Evolutionary conservation across 192 early-diverging fungal genomes (phyloP).

Genomic region (Podochytrium sp.): DNA sequence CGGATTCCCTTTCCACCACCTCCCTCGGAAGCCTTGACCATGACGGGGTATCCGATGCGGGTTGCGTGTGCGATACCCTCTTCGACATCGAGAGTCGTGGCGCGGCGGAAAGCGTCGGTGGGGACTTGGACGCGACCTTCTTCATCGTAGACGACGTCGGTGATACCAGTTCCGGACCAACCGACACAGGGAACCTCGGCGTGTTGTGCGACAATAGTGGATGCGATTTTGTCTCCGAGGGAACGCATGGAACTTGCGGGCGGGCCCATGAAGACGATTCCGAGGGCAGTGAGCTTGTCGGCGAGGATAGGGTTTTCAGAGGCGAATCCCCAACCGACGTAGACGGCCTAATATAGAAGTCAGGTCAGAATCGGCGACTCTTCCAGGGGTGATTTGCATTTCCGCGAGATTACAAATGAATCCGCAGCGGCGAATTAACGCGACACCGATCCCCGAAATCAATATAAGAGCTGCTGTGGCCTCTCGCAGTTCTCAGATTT

Average conservation of each 20-base stretch:
- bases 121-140: constrained; percentile 81
- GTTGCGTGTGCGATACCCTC: constrained; percentile 85
- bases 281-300: constrained; percentile 80
- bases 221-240: constrained; percentile 99
- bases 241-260: constrained; percentile 96
- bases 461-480: too few species aligned
- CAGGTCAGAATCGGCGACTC: too few species aligned
- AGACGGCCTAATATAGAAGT: constrained; percentile 69
- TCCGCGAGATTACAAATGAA: background rate
- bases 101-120: constrained; percentile 76
- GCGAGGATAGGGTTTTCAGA: constrained; percentile 97
- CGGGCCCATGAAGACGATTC: constrained; percentile 93
- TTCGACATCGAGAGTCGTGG: constrained; percentile 83
- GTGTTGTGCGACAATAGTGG: constrained; percentile 97
- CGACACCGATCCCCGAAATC: too few species aligned
- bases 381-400: background rate
- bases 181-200: constrained; percentile 95
- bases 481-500: too few species aligned
- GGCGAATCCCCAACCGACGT: constrained; percentile 99
- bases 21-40: constrained; percentile 99
- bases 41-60: constrained; percentile 94
- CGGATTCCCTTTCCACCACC: constrained; percentile 99
- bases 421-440: too few species aligned
- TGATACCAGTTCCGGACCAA: constrained; percentile 92
- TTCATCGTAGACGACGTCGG: constrained; percentile 67